Evolutionary conservation across 2,329 filamentous ascomycete species (phyloP).

Genomic region (Aspergillus texensis): DNA sequence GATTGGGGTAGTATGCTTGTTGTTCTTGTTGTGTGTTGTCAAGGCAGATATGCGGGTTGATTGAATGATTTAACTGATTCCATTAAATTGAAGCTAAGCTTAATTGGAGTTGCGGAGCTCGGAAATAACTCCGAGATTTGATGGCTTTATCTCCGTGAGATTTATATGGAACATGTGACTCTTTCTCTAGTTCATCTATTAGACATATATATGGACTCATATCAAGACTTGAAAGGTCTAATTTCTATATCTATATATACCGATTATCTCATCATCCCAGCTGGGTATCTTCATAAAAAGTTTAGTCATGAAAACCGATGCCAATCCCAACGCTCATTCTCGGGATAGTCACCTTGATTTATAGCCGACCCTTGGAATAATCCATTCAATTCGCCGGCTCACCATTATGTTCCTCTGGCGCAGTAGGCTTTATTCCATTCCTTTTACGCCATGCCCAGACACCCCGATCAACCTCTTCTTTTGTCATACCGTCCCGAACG

Average conservation of each 20-base stretch:
- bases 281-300: slow-evolving; percentile 18
- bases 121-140: background rate
- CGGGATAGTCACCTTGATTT: background rate
- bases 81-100: background rate
- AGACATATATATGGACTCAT: background rate
- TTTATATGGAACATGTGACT: background rate
- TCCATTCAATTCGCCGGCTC: slow-evolving; percentile 13
- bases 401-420: background rate
- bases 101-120: slow-evolving; percentile 1
- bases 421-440: slow-evolving; percentile 52
- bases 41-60: background rate
- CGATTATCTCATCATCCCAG: slow-evolving; percentile 1
- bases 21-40: slow-evolving; percentile 1
- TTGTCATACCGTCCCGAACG: slow-evolving; percentile 76
- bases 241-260: background rate
- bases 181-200: background rate
- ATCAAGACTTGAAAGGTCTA: background rate
- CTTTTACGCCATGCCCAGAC: slow-evolving; percentile 79
- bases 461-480: slow-evolving; percentile 75
- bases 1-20: background rate
- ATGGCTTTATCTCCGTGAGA: background rate
- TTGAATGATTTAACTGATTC: background rate
- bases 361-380: too few relatives aligned
- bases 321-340: slow-evolving; percentile 11
- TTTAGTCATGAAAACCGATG: background rate